Evolutionary conservation across 352 stramenopile species (phyloP), one percentile per base, ranked within the genome.

Genomic region (Pilasporangium apinafurcum): DNA sequence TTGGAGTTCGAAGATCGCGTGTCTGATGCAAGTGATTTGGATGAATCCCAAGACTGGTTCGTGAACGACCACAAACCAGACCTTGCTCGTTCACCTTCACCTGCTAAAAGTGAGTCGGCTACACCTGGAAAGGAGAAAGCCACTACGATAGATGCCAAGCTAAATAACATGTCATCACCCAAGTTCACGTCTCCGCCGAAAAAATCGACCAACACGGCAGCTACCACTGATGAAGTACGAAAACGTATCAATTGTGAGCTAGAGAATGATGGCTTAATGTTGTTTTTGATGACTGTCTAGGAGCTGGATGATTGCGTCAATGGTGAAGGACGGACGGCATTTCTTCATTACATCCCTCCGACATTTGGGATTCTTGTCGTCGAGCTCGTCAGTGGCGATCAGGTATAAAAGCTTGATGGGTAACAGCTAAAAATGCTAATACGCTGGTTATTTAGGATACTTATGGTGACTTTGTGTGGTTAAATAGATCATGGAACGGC

Each of bases 21-120:
- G 8, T 83, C 73, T 0, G 53, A 77, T 21, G 59, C 53, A 27
- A 81, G 73, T 41, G 72, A 83, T 31, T 44, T 51, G 9, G 62
- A 81, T 24, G 77, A 77, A 22, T 80, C 61, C 9, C 70, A 90
- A 59, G 75, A 90, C 44, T 90, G 78, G 78, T 90, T 90, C 37
- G 78, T 88, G 24, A 88, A 91, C 51, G 78, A 91, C 38, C n/a
- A n/a, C n/a, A 64, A 73, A 32, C 59, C 40, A 10, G 63, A 65
- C 16, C 38, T 65, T 6, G 52, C 65, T 28, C 42, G 41, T 1
- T 36, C 53, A 26, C 54, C 59, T 9, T 56, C 43, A 5, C 57
- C 55, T 0, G 58, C 62, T 7, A 65, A 68, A 18, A 69, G 44
- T 17, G 56, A 66, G 13, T 26, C 26, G 2, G 17, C 12, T 9